Conservation (phyloP, 768 basidiomycete genomes). For the Pleurotus salmoneostramineus region DNA sequence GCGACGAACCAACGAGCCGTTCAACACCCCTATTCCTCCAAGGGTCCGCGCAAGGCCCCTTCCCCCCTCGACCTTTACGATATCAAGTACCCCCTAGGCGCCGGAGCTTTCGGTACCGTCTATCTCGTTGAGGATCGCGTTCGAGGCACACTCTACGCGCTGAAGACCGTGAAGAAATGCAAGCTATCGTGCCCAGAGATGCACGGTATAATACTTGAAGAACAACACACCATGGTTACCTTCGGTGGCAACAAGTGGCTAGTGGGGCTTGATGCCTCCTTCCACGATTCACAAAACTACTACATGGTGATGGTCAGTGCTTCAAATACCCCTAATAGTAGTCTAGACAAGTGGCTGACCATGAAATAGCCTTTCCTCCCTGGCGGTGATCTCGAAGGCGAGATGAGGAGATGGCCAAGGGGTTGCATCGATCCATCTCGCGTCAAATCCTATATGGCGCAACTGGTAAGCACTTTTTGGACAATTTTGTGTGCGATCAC, state of each 20-base stretch:
- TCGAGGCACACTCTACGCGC: not conserved
- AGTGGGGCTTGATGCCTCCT: constrained; percentile 6
- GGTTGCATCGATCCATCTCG: not conserved
- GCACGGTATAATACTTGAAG: not conserved
- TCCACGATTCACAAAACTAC: constrained; percentile 6
- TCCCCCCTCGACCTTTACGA: constrained; percentile 10
- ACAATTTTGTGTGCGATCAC: too few species aligned
- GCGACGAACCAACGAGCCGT: not conserved
- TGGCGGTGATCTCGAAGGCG: constrained; percentile 8
- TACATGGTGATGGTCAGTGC: constrained; percentile 9
- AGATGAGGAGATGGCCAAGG: not conserved
- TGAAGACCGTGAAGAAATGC: constrained; percentile 8
- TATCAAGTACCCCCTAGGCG: constrained; percentile 3
- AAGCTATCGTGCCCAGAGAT: not conserved
- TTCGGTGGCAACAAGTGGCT: not conserved
- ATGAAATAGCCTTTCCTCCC: not conserved
- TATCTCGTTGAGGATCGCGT: constrained; percentile 9
- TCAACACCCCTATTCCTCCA: not conserved
- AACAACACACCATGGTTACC: constrained; percentile 1
- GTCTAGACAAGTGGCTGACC: too few species aligned
- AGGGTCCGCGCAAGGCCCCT: not conserved
- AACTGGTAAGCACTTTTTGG: not conserved
- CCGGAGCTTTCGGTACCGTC: not conserved
- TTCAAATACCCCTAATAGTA: not conserved
- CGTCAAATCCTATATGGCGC: constrained; percentile 1